Conservation (phyloP, 331 rosid species). For the Spiraea crenata region DNA sequence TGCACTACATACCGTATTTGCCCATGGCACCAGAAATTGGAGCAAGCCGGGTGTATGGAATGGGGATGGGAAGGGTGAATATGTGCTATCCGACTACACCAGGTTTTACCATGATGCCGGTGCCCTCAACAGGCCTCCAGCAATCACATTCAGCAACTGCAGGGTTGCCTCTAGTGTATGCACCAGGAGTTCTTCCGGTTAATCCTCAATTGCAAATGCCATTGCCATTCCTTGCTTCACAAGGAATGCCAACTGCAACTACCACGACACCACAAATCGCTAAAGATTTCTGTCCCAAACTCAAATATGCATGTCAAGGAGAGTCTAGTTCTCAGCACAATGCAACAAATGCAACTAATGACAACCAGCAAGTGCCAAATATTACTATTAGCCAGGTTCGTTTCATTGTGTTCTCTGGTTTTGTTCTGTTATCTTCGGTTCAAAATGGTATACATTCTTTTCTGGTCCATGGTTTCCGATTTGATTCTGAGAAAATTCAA, state of each 20-base stretch:
- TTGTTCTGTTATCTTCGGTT: neutral
- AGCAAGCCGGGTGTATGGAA: neutral
- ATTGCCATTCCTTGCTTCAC: neutral
- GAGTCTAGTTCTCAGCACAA: neutral
- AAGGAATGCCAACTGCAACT: neutral
- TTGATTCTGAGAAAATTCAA: neutral
- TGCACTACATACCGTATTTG: neutral
- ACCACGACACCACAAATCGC: neutral
- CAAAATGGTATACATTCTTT: neutral
- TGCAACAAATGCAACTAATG: neutral
- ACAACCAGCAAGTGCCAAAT: neutral
- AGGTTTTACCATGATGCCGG: neutral
- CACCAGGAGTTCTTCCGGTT: neutral
- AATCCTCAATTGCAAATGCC: neutral
- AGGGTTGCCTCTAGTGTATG: neutral
- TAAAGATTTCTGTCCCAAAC: neutral
- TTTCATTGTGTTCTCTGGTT: neutral
- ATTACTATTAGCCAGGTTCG: neutral
- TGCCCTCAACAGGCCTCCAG: neutral
- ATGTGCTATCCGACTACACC: neutral
- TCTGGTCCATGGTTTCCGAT: neutral
- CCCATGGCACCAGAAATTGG: neutral
- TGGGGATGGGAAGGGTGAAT: conserved; percentile 9
- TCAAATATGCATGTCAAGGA: neutral
- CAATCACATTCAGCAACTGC: neutral